Base-by-base conservation (phyloP, 108 stramenopile species). In the Nitzschia inconspicua region DNA sequence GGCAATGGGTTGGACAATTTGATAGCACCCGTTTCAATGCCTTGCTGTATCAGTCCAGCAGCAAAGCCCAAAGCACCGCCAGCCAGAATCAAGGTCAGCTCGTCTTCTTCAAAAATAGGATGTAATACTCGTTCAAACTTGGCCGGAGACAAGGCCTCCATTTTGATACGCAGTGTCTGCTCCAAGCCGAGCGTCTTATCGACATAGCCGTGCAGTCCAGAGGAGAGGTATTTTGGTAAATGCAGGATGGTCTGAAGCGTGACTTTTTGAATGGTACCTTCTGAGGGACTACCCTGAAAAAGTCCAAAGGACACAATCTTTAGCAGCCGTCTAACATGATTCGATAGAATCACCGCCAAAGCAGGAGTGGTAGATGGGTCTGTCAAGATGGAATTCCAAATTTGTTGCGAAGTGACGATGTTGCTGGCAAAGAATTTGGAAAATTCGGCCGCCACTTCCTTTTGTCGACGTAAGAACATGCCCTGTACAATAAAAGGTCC, bases 61-160 rank as follows among this genome's bases (percentile, higher is more conserved):
- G 70, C 52, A 36, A 90, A 93, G 4, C 97, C 97, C 4, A 98
- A 61, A 11, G 80, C 88, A 19, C 82, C 97, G 16, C 97, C 97
- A 3, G 95, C 94, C 2, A 95, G 9, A 53, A 98, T 96, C 14
- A 98, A 77, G 32, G 96, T 97, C 60, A 93, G 64, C 65, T 98
- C 97, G 63, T 98, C 97, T 64, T 95, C 93, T 75, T 98, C 89
- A 70, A 98, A 98, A 48, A 97, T 93, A 2, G 97, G 80, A 66
- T 97, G 97, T 32, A 91, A 53, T 10, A 98, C 89, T 0, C 91
- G 77, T 61, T 98, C 97, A 70, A 98, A 98, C 37, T 95, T 88
- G 3, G 63, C 62, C 43, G 83, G 68, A 9, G 88, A 78, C 88
- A 98, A 80, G 36, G 59, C 70, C 69, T 90, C 86, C 95, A 98